Conservation (phyloP, 2,329 filamentous ascomycete genomes). For the Fusarium liriodendri region DNA sequence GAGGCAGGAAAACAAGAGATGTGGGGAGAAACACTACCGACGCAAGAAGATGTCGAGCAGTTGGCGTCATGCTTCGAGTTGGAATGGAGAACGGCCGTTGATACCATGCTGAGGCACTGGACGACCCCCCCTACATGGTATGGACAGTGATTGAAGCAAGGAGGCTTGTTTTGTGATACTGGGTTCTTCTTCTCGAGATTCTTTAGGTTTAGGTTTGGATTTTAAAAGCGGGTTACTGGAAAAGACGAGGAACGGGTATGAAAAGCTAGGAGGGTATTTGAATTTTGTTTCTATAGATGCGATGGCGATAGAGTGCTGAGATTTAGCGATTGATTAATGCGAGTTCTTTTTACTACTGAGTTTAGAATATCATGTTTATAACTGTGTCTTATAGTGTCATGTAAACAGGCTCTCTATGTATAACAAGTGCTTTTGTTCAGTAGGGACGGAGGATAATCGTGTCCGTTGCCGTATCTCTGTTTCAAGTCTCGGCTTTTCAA, state of each 20-base stretch:
- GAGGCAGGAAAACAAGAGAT: slow-evolving; percentile 74
- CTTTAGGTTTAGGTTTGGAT: background rate
- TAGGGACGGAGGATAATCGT: background rate
- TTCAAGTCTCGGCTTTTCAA: background rate
- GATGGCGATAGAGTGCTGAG: background rate
- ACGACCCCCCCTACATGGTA: slow-evolving; percentile 67
- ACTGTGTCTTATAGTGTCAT: background rate
- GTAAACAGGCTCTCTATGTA: background rate
- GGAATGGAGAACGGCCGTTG: slow-evolving; percentile 75
- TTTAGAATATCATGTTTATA: background rate
- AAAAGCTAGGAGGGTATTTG: background rate
- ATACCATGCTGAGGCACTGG: slow-evolving; percentile 78
- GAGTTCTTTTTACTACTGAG: background rate
- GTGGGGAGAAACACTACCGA: slow-evolving; percentile 73
- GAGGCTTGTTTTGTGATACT: background rate
- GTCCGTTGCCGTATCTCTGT: background rate
- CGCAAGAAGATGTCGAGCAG: slow-evolving; percentile 65
- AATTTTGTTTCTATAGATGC: background rate
- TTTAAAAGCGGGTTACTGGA: background rate
- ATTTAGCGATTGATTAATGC: background rate
- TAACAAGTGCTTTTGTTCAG: background rate
- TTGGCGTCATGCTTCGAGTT: slow-evolving; percentile 71
- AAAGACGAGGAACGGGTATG: background rate
- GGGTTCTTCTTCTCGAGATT: background rate
- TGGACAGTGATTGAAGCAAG: background rate